Percentiles rank a stretch among this genome's conserved stretches.
Evolutionary conservation across 1,139 yeast genomes (phyloP).

Genomic region (Yamadazyma dushanensis): DNA sequence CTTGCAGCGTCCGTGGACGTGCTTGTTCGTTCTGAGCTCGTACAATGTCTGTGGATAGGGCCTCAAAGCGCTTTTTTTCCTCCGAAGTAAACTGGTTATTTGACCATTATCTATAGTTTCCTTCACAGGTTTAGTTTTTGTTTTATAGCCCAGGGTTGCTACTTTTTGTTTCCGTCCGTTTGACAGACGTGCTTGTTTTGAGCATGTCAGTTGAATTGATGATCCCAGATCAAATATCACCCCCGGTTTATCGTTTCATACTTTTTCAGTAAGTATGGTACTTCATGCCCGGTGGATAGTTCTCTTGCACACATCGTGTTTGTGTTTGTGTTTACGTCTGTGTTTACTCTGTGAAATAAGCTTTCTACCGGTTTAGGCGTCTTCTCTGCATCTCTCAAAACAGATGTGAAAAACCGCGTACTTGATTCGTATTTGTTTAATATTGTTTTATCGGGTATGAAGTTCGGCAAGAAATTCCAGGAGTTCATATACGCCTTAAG

Average conservation of each 20-base stretch:
- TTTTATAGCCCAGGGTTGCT: slow-evolving; percentile 24
- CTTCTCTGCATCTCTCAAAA: not conserved
- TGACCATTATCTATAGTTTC: slow-evolving; percentile 14
- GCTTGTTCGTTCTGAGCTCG: slow-evolving; percentile 22
- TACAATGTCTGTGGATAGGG: slow-evolving; percentile 12
- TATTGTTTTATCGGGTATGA: slow-evolving; percentile 20
- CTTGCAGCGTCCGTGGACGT: slow-evolving; percentile 13
- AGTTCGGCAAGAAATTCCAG: slow-evolving; percentile 34
- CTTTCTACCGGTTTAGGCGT: too few species aligned
- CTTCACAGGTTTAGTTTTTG: slow-evolving; percentile 22
- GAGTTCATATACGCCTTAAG: slow-evolving; percentile 66
- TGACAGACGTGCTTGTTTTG: slow-evolving; percentile 26
- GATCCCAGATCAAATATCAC: slow-evolving; percentile 38
- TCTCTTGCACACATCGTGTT: not conserved
- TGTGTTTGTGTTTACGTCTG: not conserved
- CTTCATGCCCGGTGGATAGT: slow-evolving; percentile 57
- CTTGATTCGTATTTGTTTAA: not conserved
- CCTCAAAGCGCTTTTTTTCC: slow-evolving; percentile 12
- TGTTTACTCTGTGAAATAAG: not conserved
- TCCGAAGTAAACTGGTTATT: slow-evolving; percentile 16
- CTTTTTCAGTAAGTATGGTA: slow-evolving; percentile 42
- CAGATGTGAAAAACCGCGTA: slow-evolving; percentile 1
- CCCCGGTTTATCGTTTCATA: slow-evolving; percentile 53
- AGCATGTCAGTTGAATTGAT: slow-evolving; percentile 20
- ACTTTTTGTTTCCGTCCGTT: slow-evolving; percentile 18